Evolutionary conservation across 305 asterid species (phyloP), one percentile per base, ranked within the genome.

Genomic region (Striga hermonthica): DNA sequence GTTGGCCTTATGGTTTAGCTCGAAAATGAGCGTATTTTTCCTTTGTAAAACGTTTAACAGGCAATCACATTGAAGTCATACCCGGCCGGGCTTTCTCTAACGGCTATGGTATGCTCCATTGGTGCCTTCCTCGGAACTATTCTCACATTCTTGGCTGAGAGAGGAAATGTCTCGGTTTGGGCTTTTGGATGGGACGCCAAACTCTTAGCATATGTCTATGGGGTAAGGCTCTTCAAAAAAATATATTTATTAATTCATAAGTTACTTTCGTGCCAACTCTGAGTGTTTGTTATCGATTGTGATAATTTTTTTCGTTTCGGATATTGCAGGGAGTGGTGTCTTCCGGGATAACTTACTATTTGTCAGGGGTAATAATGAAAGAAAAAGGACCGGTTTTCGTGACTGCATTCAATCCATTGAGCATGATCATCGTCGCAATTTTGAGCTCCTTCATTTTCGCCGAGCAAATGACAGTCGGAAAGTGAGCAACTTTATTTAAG

Each of bases 21-120:
- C 2, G 2, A 22, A 22, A 22, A 2, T 1, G 31, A 2, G 31
- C 1, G 2, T 22, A 22, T 22, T 22, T 22, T 22, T 22, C n/a
- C n/a, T n/a, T n/a, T n/a, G n/a, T n/a, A n/a, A n/a, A n/a, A n/a
- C n/a, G n/a, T n/a, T n/a, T n/a, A n/a, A 22, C 31, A 50, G 57
- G 57, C 57, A 13, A 50, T 50, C 28, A 50, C 57, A 14, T 14
- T 50, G 4, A 48, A 16, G 67, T 68, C 91, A 4, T 87, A 84
- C 75, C 88, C 91, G 5, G 82, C 83, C 3, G 95, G 83, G 72
- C 87, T 87, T 35, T 84, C 91, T 10, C 88, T 87, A 64, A 84
- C 95, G 8, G 91, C 91, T 40, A 81, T 89, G 95, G 81, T 87
- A 72, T 87, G 95, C 75, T 37, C 79, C 53, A 35, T 87, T 65